Evolutionary conservation across 2,329 filamentous ascomycete genomes (phyloP).

Genomic region (Coniochaeta sp.): DNA sequence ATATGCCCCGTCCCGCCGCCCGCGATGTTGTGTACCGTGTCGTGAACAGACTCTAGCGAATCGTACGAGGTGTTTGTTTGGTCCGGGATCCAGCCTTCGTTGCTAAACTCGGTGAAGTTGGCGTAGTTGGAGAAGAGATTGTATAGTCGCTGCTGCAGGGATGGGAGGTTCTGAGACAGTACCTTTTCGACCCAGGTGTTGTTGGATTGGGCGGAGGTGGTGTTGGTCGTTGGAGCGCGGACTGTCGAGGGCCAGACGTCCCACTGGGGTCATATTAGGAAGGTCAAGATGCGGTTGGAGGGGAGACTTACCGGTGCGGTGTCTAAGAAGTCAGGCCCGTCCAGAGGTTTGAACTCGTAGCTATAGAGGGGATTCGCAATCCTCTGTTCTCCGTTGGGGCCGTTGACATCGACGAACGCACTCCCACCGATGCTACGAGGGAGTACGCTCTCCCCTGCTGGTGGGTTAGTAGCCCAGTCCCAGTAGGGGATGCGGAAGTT

Average conservation of each 20-base stretch:
- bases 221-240: conserved; percentile 39
- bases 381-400: conserved; percentile 45
- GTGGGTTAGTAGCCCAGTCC: conserved; percentile 48
- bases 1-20: conserved; percentile 58
- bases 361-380: conserved; percentile 57
- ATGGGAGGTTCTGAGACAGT: conserved; percentile 43
- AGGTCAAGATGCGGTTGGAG: not conserved
- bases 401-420: conserved; percentile 38
- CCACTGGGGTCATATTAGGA: conserved; percentile 32
- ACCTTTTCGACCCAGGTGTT: conserved; percentile 47
- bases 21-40: conserved; percentile 52
- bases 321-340: conserved; percentile 49
- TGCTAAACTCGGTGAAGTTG: conserved; percentile 63
- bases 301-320: conserved; percentile 43
- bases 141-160: conserved; percentile 56
- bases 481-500: conserved; percentile 51
- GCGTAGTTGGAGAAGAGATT: conserved; percentile 61
- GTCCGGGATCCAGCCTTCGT: conserved; percentile 52
- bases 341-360: conserved; percentile 54
- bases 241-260: conserved; percentile 53
- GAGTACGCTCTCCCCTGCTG: conserved; percentile 38
- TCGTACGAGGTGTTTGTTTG: conserved; percentile 45
- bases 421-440: conserved; percentile 38
- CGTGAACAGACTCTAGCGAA: conserved; percentile 59
- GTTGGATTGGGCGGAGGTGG: conserved; percentile 43